phyloP scores from a whole-genome alignment of 2,329 filamentous ascomycete genomes.

The Colletotrichum tropicicola region DNA sequence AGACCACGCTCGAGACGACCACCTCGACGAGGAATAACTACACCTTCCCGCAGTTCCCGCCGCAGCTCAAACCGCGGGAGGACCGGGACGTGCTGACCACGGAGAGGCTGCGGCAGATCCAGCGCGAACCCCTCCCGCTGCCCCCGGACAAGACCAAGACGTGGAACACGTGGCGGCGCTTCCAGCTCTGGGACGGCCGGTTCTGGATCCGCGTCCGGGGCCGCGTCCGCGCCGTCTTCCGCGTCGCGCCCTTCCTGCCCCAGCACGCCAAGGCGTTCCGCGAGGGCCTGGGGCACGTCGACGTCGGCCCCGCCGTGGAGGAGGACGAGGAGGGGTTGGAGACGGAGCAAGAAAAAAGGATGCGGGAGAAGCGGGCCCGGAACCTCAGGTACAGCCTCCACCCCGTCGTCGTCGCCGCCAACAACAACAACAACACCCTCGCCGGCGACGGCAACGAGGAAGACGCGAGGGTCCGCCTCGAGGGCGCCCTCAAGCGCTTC shows the following conservation, averaged over 20 bases:
- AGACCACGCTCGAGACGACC: not conserved
- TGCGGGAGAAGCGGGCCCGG: not conserved
- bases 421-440: not conserved
- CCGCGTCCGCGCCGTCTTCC: conserved; percentile 50
- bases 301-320: conserved; percentile 6
- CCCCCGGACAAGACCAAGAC: conserved; percentile 21
- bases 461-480: conserved; percentile 44
- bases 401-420: too few species aligned
- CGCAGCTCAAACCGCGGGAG: not conserved
- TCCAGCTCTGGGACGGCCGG: conserved; percentile 65
- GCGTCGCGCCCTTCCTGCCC: conserved; percentile 55
- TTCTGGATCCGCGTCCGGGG: conserved; percentile 66
- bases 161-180: conserved; percentile 41
- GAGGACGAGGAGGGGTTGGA: not conserved
- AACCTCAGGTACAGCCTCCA: not conserved
- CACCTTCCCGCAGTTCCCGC: conserved; percentile 13
- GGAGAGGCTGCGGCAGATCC: conserved; percentile 2
- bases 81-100: too few species aligned
- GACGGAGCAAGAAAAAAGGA: not conserved
- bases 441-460: conserved; percentile 1
- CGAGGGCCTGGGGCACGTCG: conserved; percentile 44
- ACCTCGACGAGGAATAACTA: not conserved
- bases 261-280: conserved; percentile 58
- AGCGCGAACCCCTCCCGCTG: not conserved
- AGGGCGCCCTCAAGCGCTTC: conserved; percentile 54